Evolutionary conservation across 192 early-diverging fungal genomes (phyloP).

Genomic region (Funneliformis mosseae): DNA sequence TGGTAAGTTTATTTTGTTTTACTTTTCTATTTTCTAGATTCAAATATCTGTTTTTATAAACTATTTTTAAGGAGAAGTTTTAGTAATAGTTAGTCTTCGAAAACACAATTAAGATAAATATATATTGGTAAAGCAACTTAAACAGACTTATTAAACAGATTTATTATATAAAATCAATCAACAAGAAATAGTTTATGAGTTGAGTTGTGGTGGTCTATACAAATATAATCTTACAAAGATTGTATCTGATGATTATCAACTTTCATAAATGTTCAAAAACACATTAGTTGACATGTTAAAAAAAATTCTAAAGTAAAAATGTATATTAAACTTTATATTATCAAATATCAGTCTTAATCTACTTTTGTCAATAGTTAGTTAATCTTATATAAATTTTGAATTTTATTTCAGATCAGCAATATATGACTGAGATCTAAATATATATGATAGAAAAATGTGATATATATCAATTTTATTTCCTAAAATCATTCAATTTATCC

Average conservation of each 20-base stretch:
- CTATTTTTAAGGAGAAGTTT: conserved; percentile 4
- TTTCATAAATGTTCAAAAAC: conserved; percentile 4
- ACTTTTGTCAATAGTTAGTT: not conserved
- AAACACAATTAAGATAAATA: no score
- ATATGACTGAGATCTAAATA: conserved; percentile 33
- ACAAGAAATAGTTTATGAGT: no score
- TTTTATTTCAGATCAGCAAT: conserved; percentile 34
- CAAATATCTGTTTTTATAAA: not conserved
- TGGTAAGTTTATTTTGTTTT: conserved; percentile 27
- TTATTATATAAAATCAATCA: no score
- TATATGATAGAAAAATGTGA: conserved; percentile 36
- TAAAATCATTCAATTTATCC: conserved; percentile 31
- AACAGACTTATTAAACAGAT: no score
- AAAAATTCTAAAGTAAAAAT: conserved; percentile 24
- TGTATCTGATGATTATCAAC: conserved; percentile 16
- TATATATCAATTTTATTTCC: conserved; percentile 31
- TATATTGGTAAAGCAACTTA: no score
- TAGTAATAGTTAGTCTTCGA: no score
- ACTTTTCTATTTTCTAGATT: not conserved
- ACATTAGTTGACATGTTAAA: conserved; percentile 28
- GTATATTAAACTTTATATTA: conserved; percentile 30
- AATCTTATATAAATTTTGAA: not conserved
- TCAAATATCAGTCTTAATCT: conserved; percentile 27
- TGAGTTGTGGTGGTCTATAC: not conserved
- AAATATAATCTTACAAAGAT: conserved; percentile 32